These are phyloP conservation scores for Oropetium thomaeum DNA, from an alignment of 176 grass and related monocot species.

Conservation along the genomic window DNA sequence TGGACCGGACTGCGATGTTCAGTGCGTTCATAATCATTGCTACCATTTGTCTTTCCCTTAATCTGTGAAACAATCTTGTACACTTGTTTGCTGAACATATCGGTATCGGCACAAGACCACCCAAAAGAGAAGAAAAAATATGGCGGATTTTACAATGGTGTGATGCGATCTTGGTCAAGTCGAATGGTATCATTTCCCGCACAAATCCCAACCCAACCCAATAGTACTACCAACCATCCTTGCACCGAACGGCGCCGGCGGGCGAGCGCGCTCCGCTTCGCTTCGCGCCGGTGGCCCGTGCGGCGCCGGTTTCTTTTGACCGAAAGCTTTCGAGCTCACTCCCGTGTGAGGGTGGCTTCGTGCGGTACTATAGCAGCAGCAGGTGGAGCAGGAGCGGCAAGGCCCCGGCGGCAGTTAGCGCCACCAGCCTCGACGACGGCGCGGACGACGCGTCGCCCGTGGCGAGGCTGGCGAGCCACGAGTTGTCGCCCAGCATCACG, in stretches of 20 bases:
- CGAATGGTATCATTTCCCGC: slow-evolving; percentile 18
- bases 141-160: slow-evolving; percentile 52
- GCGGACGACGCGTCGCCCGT: slow-evolving; percentile 45
- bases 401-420: background rate
- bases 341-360: background rate
- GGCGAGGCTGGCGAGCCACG: slow-evolving; percentile 79
- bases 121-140: slow-evolving; percentile 19
- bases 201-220: slow-evolving; percentile 15
- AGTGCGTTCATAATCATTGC: slow-evolving; percentile 33
- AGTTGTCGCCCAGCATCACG: slow-evolving; percentile 64
- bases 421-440: background rate
- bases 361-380: slow-evolving; percentile 46
- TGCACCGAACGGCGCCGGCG: background rate
- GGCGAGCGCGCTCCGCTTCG: background rate
- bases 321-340: background rate
- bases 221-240: background rate
- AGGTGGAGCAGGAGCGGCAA: slow-evolving; percentile 22
- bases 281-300: slow-evolving; percentile 22
- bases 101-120: slow-evolving; percentile 25
- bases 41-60: background rate
- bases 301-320: slow-evolving; percentile 6
- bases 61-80: slow-evolving; percentile 47
- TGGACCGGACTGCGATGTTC: background rate
- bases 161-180: slow-evolving; percentile 37
- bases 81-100: slow-evolving; percentile 31